Base-by-base conservation (phyloP, 345 rosid species). In the Aquilaria sinensis region DNA sequence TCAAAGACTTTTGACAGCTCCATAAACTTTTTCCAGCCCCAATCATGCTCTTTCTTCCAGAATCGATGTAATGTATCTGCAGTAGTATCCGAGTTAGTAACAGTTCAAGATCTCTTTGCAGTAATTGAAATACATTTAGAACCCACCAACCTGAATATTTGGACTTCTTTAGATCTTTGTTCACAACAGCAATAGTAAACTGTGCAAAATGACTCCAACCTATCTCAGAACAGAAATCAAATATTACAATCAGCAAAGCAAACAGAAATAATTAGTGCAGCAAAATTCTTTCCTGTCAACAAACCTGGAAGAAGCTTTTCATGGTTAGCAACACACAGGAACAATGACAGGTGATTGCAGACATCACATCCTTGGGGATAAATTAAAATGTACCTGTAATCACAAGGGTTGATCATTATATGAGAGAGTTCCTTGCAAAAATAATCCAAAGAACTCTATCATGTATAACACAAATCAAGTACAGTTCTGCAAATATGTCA, bases 161-260 rank as follows among this genome's bases (percentile, higher is more conserved):
- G 8, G 97, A 93, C 73, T 93, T 93, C 77, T 83, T 86, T 14
- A 90, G 79, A 83, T 93, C 96, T 76, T 81, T 93, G 77, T 86
- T 88, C 67, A 82, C 82, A 57, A 90, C 92, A 81, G 95, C 95
- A 57, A 93, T 90, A 16, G 98, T 90, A 66, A 90, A 93, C 80
- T 90, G 97, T 51, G 92, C 98, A 79, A 88, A 90, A 80, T 90
- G 96, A 75, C 94, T 86, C 97, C 98, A 93, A 14, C 97, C 98
- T 93, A 77, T 64, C 61, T 58, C 78, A 67, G 10, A 63, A 43
- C 31, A 59, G 9, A 64, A 58, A 54, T 11, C 30, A 51, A 51
- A 14, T 58, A 33, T 60, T 31, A 67, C 29, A 45, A 58, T 12
- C 54, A 62, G 43, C 54, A 23, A 65, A 61, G 12, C 10, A 60